Evolutionary conservation across 192 early-diverging fungal genomes (phyloP), one percentile per base, ranked within the genome.

Genomic region (Chytriomyces sp.): DNA sequence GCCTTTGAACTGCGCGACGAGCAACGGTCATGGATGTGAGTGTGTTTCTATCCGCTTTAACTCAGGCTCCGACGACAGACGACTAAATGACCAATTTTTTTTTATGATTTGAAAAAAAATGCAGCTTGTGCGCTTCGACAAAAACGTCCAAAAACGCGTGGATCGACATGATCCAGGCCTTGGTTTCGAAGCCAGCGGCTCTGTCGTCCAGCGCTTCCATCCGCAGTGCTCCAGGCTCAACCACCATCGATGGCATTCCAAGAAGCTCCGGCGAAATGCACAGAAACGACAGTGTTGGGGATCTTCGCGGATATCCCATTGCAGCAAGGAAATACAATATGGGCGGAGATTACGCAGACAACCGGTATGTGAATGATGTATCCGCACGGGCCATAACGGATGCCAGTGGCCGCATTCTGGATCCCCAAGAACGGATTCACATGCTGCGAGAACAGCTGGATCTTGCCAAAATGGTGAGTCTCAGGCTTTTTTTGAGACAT

Each of bases 81-180:
- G n/a, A n/a, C n/a, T n/a, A n/a, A 13, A 11, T 13, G 5, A 24
- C 13, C 26, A 28, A 26, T 64, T 11, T 26, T 11, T 64, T 28
- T 26, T n/a, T n/a, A n/a, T n/a, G n/a, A 28, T 45, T 50, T 2
- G 0, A 0, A 57, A 13, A 57, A 20, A 57, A 46, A 16, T 26
- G 24, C 68, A 69, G 68, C 9, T 53, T 69, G 16, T 48, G 26
- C 13, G 26, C 68, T 2, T n/a, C 8, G 5, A 23, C 68, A 9
- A 69, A 53, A 13, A 53, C 45, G 20, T 69, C 68, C 8, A 69
- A 69, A 53, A 45, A 69, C 9, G 28, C 68, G 11, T 69, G 68
- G 68, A 20, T 69, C 11, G 68, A 69, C 50, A 69, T 69, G 68
- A 69, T 69, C 53, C 45, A 11, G 11, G 9, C 53, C 9, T 18